A percentile compares a stretch with the other conserved stretches of the same genome.
phyloP scores from a whole-genome alignment of 2,329 filamentous ascomycete genomes.

The Metarhizium sp. region DNA sequence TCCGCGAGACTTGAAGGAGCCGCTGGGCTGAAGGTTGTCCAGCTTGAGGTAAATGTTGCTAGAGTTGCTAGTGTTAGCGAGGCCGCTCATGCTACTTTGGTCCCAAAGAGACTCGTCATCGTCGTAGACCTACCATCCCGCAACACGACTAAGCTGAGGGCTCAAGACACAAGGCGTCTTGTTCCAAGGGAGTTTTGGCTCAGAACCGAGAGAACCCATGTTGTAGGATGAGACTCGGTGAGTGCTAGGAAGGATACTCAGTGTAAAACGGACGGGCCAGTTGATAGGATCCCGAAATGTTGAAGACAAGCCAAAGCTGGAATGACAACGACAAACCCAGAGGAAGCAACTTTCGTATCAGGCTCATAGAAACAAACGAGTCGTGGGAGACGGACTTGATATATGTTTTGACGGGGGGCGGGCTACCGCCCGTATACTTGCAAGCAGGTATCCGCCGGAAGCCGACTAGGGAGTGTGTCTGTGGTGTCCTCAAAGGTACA shows the following conservation, averaged over 20 bases:
- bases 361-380: neutral
- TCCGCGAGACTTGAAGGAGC: constrained; percentile 77
- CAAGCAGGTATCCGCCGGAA: constrained; percentile 8
- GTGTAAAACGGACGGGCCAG: neutral
- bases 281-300: constrained; percentile 3
- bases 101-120: neutral
- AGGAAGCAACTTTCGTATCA: neutral
- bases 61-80: neutral
- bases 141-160: constrained; percentile 53
- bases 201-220: constrained; percentile 32
- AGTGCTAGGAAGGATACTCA: neutral
- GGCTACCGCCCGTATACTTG: neutral
- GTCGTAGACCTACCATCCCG: constrained; percentile 53
- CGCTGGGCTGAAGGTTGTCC: constrained; percentile 74
- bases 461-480: constrained; percentile 4
- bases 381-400: constrained; percentile 5
- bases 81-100: too few relatives aligned
- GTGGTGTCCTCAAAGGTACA: constrained; percentile 8
- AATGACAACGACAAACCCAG: neutral
- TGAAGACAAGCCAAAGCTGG: neutral
- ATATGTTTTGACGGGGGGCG: constrained; percentile 3
- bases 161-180: constrained; percentile 64
- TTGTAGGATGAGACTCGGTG: constrained; percentile 2
- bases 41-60: constrained; percentile 78
- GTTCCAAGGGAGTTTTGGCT: constrained; percentile 50